Base-by-base conservation (phyloP, 1,284 basidiomycete genomes). In the Naganishia albida region DNA sequence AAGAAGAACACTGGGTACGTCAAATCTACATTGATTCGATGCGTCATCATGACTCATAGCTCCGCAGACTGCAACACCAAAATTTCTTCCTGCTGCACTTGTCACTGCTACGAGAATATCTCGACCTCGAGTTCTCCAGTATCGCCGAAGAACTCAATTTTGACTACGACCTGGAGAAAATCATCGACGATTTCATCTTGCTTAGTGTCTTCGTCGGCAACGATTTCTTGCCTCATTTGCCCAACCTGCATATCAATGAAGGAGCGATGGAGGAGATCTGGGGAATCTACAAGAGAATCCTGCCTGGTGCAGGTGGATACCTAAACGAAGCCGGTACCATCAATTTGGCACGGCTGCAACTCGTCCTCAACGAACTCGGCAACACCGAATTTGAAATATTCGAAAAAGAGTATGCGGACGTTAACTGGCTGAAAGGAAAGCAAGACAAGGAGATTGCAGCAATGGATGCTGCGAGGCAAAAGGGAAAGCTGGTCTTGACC, bases 101-200 rank as follows among this genome's bases (percentile, higher is more conserved):
- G 39, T 96, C 90, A 13, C 83, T 99, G 51, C 86, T 99, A 83
- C 88, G 95, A 72, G 95, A 99, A 80, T 99, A 99, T 75, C 87
- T 99, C 71, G 90, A 99, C 77, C 85, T 96, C 68, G 95, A 99
- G 78, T 99, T 99, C 78, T 85, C 82, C 53, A 77, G 77, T 1
- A 71, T 81, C n/a, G 84, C 83, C 48, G 77, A 81, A 0, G 72
- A 81, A 50, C 78, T 89, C 18, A 81, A 85, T 0, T 91, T 92
- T 80, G 76, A 80, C 28, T 93, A 91, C 79, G 89, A 84, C 72
- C 85, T 98, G 64, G 95, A 99, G 77, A 86, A 90, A 39, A 85
- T 99, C 78, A 96, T 99, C 75, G 95, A 99, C 79, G 95, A 99
- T 80, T 98, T 98, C 79, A 91, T 99, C 73, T 83, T 99, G 16